Evolutionary conservation across 73 alveolate genomes (phyloP).

Genomic region (Stentor roeselii): DNA sequence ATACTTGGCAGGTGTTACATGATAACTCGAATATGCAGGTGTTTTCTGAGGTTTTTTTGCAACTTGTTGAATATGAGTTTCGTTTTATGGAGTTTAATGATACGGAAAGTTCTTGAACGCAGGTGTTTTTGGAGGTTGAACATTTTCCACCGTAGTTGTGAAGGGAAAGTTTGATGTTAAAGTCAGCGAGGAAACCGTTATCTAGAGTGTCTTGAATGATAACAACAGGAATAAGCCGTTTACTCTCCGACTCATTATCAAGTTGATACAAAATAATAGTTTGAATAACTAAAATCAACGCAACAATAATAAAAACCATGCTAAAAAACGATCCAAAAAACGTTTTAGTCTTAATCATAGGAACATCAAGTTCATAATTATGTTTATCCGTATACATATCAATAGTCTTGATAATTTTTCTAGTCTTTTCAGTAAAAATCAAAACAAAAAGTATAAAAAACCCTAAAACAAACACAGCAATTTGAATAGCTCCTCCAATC

Average conservation of each 20-base stretch:
- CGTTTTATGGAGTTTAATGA: too few relatives aligned
- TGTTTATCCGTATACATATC: not conserved
- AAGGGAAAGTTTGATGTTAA: too few relatives aligned
- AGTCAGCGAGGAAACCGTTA: not conserved
- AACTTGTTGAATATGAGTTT: too few relatives aligned
- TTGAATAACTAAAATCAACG: not conserved
- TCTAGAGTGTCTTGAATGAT: not conserved
- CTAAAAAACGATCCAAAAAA: not conserved
- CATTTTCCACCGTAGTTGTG: not conserved
- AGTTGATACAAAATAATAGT: not conserved
- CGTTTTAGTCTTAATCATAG: not conserved
- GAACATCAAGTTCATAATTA: not conserved
- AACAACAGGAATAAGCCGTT: not conserved
- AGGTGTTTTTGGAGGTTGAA: too few relatives aligned
- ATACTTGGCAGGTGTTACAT: not conserved
- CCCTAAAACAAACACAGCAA: not conserved
- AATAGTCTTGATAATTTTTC: not conserved
- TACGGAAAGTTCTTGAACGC: too few relatives aligned
- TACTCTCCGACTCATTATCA: not conserved
- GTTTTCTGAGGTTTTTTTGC: too few relatives aligned
- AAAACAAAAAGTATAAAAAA: too few relatives aligned
- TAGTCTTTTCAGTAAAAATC: not conserved
- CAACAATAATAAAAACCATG: not conserved
- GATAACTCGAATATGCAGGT: too few relatives aligned
- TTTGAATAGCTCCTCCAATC: not conserved